Conservation (phyloP, 768 basidiomycete species). For the Tylopilus rubrobrunneus region DNA sequence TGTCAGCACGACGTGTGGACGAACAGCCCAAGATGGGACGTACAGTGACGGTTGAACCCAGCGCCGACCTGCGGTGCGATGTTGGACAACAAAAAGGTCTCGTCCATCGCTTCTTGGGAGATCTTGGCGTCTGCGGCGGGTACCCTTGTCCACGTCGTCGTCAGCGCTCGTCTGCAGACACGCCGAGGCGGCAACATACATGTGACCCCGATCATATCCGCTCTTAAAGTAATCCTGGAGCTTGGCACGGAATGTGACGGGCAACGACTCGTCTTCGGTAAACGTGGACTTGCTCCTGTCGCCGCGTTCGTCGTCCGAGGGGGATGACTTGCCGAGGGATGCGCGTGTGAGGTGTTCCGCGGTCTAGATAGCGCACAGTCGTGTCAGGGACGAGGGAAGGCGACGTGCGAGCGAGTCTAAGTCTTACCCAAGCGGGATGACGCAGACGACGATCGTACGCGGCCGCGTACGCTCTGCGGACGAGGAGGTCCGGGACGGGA, state of each 20-base stretch:
- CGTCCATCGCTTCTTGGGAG: conserved; percentile 92
- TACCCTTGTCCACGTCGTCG: conserved; percentile 51
- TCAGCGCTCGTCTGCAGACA: background rate
- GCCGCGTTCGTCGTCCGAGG: conserved; percentile 40
- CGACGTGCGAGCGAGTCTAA: conserved; percentile 16
- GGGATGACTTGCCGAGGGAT: conserved; percentile 54
- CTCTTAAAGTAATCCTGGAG: conserved; percentile 89
- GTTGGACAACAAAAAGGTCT: conserved; percentile 92
- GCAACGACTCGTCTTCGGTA: conserved; percentile 77
- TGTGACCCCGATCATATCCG: conserved; percentile 95
- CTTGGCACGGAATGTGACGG: conserved; percentile 72
- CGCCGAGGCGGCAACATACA: conserved; percentile 49
- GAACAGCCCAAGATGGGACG: background rate
- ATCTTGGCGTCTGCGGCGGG: conserved; percentile 94
- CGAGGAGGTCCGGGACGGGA: conserved; percentile 75
- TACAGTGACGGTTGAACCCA: conserved; percentile 97
- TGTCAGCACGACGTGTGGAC: background rate
- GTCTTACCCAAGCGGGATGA: conserved; percentile 88
- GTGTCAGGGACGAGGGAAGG: background rate
- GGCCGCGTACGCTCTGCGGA: conserved; percentile 80
- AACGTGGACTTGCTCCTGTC: conserved; percentile 80
- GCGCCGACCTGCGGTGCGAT: conserved; percentile 98
- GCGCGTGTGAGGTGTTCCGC: conserved; percentile 90
- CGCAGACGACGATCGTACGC: conserved; percentile 87
- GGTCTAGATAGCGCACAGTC: conserved; percentile 50